phyloP scores from a whole-genome alignment of 345 rosid genomes.

The Populus simonii region DNA sequence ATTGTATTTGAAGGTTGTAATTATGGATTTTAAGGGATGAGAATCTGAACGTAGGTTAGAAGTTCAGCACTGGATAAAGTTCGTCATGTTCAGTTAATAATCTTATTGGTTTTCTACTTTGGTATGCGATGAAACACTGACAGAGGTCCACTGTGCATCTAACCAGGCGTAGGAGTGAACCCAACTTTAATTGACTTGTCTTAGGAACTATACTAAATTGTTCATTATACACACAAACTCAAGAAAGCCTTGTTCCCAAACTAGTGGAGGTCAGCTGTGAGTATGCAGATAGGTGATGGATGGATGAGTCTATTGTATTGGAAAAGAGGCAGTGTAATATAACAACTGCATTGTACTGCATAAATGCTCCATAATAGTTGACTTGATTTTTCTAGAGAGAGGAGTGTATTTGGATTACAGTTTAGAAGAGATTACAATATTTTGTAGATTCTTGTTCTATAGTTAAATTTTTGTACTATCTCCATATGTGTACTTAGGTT shows the following conservation, averaged over 20 bases:
- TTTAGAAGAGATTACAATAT: background rate
- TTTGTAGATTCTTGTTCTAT: background rate
- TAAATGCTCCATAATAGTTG: background rate
- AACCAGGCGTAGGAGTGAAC: background rate
- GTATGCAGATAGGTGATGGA: too few relatives aligned
- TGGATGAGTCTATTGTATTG: too few relatives aligned
- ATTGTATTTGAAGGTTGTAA: background rate
- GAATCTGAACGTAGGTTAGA: background rate
- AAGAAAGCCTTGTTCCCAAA: background rate
- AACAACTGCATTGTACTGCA: background rate
- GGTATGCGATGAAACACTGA: background rate
- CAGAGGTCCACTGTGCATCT: background rate
- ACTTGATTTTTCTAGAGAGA: background rate
- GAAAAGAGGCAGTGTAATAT: background rate
- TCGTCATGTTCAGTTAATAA: background rate
- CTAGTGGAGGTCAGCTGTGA: background rate
- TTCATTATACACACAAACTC: background rate
- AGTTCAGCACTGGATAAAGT: background rate
- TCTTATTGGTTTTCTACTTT: background rate
- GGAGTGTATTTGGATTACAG: background rate
- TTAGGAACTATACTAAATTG: background rate
- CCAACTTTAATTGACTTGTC: background rate
- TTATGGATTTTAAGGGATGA: background rate
- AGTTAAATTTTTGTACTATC: background rate
- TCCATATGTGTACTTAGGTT: background rate